Evolutionary conservation across 75 land plant genomes (phyloP), one percentile per base, ranked within the genome.

Genomic region (Cryptomeria japonica): DNA sequence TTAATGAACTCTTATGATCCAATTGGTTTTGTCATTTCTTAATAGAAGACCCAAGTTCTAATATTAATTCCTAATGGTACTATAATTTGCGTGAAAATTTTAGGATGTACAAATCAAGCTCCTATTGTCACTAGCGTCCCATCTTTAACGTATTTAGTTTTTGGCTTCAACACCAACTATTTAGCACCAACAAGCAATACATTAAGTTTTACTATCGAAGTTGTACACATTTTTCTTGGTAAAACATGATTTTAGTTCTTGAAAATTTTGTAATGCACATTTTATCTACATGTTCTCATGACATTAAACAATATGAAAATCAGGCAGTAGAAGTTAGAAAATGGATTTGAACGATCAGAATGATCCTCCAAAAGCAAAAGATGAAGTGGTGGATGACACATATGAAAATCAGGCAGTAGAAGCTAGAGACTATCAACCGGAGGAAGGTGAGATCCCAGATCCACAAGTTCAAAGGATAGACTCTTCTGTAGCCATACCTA

Each of bases 21-120:
- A n/a, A n/a, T n/a, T n/a, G n/a, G n/a, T n/a, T n/a, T n/a, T n/a
- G n/a, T n/a, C n/a, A n/a, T n/a, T n/a, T n/a, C n/a, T n/a, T n/a
- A n/a, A n/a, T n/a, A n/a, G n/a, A n/a, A n/a, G n/a, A n/a, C n/a
- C n/a, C n/a, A n/a, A n/a, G n/a, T n/a, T n/a, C n/a, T n/a, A n/a
- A 95, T 94, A 11, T 87, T 58, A 55, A 94, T 92, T 14, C 96
- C 96, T 37, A 98, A 92, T 37, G 93, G 82, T 7, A 78, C 90
- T 95, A 98, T 96, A 83, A 98, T 89, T 87, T 97, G 95, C 46
- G 99, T 89, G 42, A 97, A 85, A 89, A 98, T 97, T 91, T 97
- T 94, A 13, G 99, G 99, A 84, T 98, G 99, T 2, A 93, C 99
- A 51, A 99, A 99, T 97, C 99, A 98, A 32, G 99, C 99, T 75